Percentiles rank a stretch among this genome's conserved stretches.
Conservation (phyloP, 2,329 filamentous ascomycete genomes). For the Cordyceps javanica region DNA sequence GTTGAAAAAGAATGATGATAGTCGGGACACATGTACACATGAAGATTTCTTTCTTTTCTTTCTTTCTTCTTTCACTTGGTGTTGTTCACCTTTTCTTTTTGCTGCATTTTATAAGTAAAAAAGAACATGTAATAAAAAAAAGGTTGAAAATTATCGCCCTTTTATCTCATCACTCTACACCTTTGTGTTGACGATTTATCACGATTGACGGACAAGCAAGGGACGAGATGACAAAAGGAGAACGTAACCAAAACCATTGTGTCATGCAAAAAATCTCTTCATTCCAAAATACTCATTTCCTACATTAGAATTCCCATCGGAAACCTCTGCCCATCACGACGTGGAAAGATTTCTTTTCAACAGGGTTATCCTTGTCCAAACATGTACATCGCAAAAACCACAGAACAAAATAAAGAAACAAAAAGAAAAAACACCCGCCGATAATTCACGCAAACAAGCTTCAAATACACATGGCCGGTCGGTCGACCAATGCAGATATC, state of each 20-base stretch:
- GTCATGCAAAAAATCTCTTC: not conserved
- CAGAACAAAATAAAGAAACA: constrained; percentile 10
- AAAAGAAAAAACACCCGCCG: not conserved
- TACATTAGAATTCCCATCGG: not conserved
- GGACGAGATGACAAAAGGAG: no score
- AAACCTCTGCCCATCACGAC: not conserved
- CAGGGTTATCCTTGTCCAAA: not conserved
- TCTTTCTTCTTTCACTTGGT: not conserved
- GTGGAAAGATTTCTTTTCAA: not conserved
- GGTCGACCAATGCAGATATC: not conserved
- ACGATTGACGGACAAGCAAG: no score
- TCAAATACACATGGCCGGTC: constrained; percentile 2
- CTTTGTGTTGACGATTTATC: no score
- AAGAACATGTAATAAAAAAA: not conserved
- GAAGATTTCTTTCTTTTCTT: not conserved
- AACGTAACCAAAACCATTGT: no score
- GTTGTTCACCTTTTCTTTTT: not conserved
- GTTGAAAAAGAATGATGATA: not conserved
- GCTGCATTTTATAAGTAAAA: not conserved
- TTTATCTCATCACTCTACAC: not conserved
- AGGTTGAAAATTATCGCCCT: not conserved
- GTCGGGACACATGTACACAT: not conserved
- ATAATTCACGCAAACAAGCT: constrained; percentile 7
- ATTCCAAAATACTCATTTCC: constrained; percentile 3
- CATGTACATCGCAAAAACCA: not conserved